These are phyloP conservation scores for Alternaria solani DNA, from an alignment of 2,329 filamentous ascomycete species.

Conservation along the genomic window DNA sequence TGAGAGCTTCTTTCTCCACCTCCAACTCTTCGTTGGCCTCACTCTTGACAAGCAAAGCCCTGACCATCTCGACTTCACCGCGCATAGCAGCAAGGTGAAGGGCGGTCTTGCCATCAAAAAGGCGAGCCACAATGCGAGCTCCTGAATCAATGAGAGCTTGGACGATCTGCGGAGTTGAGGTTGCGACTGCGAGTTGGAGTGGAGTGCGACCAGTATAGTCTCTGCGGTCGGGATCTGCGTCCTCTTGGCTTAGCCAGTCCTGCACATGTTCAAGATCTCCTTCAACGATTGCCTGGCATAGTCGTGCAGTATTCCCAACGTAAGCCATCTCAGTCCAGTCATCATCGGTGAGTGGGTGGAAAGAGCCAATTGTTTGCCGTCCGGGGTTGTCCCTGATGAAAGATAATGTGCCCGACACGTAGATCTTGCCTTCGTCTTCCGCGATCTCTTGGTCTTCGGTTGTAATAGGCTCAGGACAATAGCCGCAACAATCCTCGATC, in stretches of 20 bases:
- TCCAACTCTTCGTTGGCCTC: conserved; percentile 75
- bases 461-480: conserved; percentile 73
- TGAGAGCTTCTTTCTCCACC: conserved; percentile 61
- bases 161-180: conserved; percentile 74
- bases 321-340: conserved; percentile 96
- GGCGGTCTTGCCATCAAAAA: conserved; percentile 82
- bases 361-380: conserved; percentile 74
- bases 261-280: conserved; percentile 73
- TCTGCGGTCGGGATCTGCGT: conserved; percentile 74
- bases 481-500: conserved; percentile 81
- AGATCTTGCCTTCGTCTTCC: conserved; percentile 76
- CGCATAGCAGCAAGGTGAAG: conserved; percentile 81
- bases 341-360: conserved; percentile 80
- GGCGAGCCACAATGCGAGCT: conserved; percentile 74
- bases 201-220: conserved; percentile 70
- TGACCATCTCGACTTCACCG: conserved; percentile 74
- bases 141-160: conserved; percentile 74
- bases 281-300: conserved; percentile 84
- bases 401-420: conserved; percentile 74
- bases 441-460: conserved; percentile 75
- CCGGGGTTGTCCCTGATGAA: conserved; percentile 86
- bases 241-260: conserved; percentile 73
- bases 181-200: conserved; percentile 76
- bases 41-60: conserved; percentile 76
- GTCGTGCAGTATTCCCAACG: conserved; percentile 75